These are phyloP conservation scores for Botryotinia narcissicola DNA, from an alignment of 2,329 filamentous ascomycete species.

Conservation along the genomic window DNA sequence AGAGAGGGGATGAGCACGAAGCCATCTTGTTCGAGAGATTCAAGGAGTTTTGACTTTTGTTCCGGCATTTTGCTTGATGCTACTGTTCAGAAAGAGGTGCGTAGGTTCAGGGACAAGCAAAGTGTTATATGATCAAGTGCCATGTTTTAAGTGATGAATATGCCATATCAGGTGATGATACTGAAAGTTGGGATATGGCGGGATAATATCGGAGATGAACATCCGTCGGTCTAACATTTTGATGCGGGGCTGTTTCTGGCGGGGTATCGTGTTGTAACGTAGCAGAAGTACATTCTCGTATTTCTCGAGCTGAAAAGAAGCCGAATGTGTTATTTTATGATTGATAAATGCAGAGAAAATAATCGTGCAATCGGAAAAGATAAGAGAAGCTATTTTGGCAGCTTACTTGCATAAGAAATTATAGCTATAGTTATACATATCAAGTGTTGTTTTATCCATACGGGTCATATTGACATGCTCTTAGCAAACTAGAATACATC, in stretches of 20 bases:
- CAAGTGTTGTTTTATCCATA: neutral
- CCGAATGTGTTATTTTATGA: neutral
- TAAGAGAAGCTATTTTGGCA: neutral
- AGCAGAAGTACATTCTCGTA: slow-evolving; percentile 1
- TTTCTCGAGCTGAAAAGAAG: neutral
- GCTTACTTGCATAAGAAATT: neutral
- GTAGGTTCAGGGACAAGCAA: neutral
- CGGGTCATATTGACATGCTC: neutral
- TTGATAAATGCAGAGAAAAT: neutral
- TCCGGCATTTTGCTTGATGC: slow-evolving; percentile 24
- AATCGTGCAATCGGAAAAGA: neutral
- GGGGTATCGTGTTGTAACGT: slow-evolving; percentile 8
- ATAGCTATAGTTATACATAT: neutral
- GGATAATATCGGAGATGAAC: neutral
- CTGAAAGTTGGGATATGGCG: slow-evolving; percentile 1
- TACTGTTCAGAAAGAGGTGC: too few relatives aligned
- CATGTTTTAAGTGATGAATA: neutral
- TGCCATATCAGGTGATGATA: slow-evolving; percentile 12
- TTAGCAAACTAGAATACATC: neutral
- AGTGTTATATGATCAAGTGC: neutral
- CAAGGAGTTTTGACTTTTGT: slow-evolving; percentile 29
- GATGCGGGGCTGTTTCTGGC: slow-evolving; percentile 11
- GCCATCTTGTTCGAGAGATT: slow-evolving; percentile 63
- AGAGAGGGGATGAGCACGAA: slow-evolving; percentile 71
- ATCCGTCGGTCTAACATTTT: neutral